A percentile compares a stretch with the other conserved stretches of the same genome.
phyloP scores from a whole-genome alignment of 305 asterid species.

The Solanum hybrid region DNA sequence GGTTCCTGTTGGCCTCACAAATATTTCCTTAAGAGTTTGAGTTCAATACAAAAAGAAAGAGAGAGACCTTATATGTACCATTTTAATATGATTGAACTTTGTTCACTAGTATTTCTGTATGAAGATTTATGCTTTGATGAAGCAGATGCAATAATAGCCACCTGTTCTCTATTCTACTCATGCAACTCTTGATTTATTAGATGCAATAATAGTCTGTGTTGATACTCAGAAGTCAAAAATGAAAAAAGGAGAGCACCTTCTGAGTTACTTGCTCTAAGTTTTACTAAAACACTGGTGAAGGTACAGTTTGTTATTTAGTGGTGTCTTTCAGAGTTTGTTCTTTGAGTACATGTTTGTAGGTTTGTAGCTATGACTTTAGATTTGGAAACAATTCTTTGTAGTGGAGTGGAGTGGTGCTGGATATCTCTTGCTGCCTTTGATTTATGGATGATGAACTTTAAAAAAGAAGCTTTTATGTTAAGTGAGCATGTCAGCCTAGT shows the following conservation, averaged over 20 bases:
- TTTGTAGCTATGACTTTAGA: not conserved
- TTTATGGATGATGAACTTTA: not conserved
- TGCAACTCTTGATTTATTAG: not conserved
- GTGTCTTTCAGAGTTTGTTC: not conserved
- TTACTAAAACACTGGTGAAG: not conserved
- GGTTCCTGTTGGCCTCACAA: not conserved
- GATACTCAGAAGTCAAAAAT: not conserved
- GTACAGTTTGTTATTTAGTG: not conserved
- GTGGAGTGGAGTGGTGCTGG: not conserved
- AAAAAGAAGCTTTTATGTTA: not conserved
- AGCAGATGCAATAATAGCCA: slow-evolving; percentile 10
- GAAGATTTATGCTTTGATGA: slow-evolving; percentile 5
- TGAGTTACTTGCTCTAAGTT: not conserved
- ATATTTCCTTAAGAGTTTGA: not conserved
- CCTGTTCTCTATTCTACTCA: not conserved
- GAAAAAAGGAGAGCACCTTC: not conserved
- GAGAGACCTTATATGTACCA: slow-evolving; percentile 18
- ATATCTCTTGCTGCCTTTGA: not conserved
- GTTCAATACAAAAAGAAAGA: not conserved
- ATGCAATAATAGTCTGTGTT: not conserved
- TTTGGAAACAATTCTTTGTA: not conserved
- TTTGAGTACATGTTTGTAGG: not conserved
- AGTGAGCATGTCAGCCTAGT: not conserved
- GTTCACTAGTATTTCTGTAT: slow-evolving; percentile 5
- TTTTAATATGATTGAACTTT: not conserved